Conservation (phyloP, 2,329 filamentous ascomycete genomes). For the Hirsutella rhossiliensis region DNA sequence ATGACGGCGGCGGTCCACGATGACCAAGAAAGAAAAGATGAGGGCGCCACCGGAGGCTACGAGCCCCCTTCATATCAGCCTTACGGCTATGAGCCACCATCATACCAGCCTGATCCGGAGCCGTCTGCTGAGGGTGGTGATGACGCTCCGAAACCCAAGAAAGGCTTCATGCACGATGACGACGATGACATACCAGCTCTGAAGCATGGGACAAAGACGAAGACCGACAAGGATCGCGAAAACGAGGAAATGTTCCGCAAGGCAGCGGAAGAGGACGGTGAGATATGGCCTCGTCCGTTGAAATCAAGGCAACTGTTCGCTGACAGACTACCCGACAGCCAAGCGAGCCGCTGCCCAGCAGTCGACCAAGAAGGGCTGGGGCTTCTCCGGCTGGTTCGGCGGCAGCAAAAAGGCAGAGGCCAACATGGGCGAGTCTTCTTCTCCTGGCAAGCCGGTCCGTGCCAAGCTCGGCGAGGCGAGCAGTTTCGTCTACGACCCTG, state of each 20-base stretch:
- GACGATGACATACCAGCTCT: conserved; percentile 54
- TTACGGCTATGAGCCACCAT: conserved; percentile 44
- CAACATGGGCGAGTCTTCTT: conserved; percentile 17
- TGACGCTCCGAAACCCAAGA: conserved; percentile 49
- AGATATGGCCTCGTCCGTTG: conserved; percentile 14
- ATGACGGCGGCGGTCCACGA: conserved; percentile 12
- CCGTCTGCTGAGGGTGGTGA: conserved; percentile 27
- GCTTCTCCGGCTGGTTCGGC: conserved; percentile 75
- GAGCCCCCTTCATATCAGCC: conserved; percentile 52
- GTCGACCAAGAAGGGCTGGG: conserved; percentile 57
- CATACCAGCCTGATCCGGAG: conserved; percentile 39
- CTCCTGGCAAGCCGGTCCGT: conserved; percentile 58
- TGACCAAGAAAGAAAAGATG: conserved; percentile 6
- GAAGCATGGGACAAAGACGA: conserved; percentile 42
- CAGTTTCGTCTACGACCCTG: conserved; percentile 86
- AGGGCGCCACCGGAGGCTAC: conserved; percentile 32
- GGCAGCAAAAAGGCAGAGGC: conserved; percentile 48
- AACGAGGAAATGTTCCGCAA: conserved; percentile 78
- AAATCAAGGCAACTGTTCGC: conserved; percentile 1
- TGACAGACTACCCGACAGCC: conserved; percentile 26
- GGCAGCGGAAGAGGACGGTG: conserved; percentile 66
- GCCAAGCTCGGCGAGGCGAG: conserved; percentile 92
- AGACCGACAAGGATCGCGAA: conserved; percentile 60
- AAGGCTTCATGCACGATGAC: conserved; percentile 71
- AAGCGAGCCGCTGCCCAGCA: conserved; percentile 43